Percentiles rank a stretch among this genome's conserved stretches.
Conservation (phyloP, 768 basidiomycete species). For the Collybiopsis luxurians region DNA sequence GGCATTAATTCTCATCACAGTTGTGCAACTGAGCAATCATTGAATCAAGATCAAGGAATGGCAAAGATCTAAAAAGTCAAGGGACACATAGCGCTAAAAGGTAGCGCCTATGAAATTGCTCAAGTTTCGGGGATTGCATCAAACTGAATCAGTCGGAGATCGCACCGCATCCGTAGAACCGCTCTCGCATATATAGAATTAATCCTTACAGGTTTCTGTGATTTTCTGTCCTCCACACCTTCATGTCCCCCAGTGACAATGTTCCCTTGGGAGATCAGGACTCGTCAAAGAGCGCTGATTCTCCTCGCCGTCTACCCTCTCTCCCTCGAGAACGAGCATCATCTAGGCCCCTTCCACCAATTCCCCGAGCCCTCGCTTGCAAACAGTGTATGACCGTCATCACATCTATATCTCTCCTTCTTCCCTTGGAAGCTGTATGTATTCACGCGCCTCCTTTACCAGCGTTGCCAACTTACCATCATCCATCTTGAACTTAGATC, state of each 20-base stretch:
- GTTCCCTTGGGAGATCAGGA: too few species aligned
- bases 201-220: background rate
- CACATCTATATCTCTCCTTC: constrained; percentile 39
- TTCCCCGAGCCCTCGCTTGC: constrained; percentile 44
- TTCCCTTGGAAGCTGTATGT: constrained; percentile 40
- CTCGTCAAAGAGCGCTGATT: too few species aligned
- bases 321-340: constrained; percentile 20
- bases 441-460: background rate
- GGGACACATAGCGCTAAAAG: too few species aligned
- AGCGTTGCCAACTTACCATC: too few species aligned
- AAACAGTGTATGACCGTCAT: constrained; percentile 44
- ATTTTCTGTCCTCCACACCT: background rate
- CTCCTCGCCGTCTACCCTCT: constrained; percentile 18
- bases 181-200: background rate
- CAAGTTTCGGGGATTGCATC: constrained; percentile 1
- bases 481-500: constrained; percentile 34
- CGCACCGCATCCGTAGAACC: background rate
- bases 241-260: background rate
- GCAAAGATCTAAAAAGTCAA: too few species aligned
- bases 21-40: too few species aligned
- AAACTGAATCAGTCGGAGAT: background rate
- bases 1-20: too few species aligned
- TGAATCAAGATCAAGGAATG: too few species aligned
- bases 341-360: constrained; percentile 47
- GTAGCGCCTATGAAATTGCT: background rate